Evolutionary conservation across 164 flowering plant genomes (phyloP).

Genomic region (Magnolia changhungtana): DNA sequence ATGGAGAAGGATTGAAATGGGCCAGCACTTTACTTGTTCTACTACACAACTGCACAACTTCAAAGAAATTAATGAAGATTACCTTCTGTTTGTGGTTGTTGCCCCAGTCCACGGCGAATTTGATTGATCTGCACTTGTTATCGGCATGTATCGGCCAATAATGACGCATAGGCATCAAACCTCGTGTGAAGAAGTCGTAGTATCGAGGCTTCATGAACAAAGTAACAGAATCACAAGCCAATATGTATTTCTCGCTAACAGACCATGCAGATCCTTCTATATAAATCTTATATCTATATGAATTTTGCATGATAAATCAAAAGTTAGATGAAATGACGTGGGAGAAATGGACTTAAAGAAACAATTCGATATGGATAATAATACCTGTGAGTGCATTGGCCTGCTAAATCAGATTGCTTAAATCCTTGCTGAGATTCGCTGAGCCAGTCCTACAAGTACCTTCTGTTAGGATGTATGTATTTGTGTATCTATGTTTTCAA

Average conservation of each 20-base stretch:
- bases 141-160: constrained; percentile 60
- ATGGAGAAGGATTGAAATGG: background rate
- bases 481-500: no score
- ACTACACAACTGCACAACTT: background rate
- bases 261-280: constrained; percentile 77
- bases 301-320: background rate
- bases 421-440: constrained; percentile 35
- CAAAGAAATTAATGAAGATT: background rate
- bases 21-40: background rate
- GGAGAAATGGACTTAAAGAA: background rate
- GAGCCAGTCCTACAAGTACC: constrained; percentile 45
- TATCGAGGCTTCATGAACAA: constrained; percentile 39
- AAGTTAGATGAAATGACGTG: background rate
- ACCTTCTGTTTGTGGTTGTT: constrained; percentile 53
- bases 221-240: constrained; percentile 60
- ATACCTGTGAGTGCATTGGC: constrained; percentile 57
- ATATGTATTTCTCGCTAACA: constrained; percentile 64
- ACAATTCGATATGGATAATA: background rate
- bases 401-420: constrained; percentile 38
- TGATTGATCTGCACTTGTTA: constrained; percentile 44
- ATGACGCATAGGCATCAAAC: constrained; percentile 49
- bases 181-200: constrained; percentile 64
- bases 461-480: background rate
- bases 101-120: constrained; percentile 75
- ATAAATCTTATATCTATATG: constrained; percentile 53